Percentiles rank a stretch among this genome's conserved stretches.
phyloP scores from a whole-genome alignment of 1,139 yeast genomes.

The Zhuliangozyma blackwelliae region DNA sequence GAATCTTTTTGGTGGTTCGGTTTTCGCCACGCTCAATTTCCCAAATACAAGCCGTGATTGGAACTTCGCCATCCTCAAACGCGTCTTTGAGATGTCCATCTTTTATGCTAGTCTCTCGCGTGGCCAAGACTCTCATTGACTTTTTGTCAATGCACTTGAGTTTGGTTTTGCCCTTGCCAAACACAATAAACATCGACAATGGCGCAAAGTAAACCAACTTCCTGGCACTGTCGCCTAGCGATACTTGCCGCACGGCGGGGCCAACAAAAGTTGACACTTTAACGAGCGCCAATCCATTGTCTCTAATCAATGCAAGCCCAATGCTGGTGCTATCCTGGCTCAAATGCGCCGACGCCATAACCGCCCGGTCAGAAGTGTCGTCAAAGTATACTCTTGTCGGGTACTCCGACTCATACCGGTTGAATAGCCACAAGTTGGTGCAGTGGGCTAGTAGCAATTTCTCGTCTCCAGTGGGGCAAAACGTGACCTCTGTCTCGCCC shows the following conservation, averaged over 20 bases:
- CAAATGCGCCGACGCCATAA: conserved; percentile 14
- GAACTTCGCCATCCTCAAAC: conserved; percentile 31
- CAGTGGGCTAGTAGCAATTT: conserved; percentile 26
- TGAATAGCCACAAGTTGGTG: conserved; percentile 41
- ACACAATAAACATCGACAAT: conserved; percentile 33
- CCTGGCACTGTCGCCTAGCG: conserved; percentile 35
- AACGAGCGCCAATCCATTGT: conserved; percentile 46
- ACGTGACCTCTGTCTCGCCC: conserved; percentile 19
- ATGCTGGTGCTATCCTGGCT: neutral
- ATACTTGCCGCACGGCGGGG: conserved; percentile 29
- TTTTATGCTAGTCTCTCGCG: conserved; percentile 19
- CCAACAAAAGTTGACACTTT: conserved; percentile 23
- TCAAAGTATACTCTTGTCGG: conserved; percentile 44
- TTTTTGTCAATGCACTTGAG: conserved; percentile 35
- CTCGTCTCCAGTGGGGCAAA: conserved; percentile 14
- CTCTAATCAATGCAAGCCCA: conserved; percentile 37
- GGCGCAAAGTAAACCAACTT: conserved; percentile 30
- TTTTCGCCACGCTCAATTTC: conserved; percentile 28
- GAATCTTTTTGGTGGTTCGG: conserved; percentile 30
- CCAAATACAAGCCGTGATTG: conserved; percentile 35
- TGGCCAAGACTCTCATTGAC: conserved; percentile 17
- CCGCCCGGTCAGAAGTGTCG: conserved; percentile 24
- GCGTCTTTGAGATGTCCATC: too few species aligned
- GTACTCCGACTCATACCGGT: conserved; percentile 22
- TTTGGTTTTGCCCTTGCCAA: conserved; percentile 25